Conservation (phyloP, 306 rosid species). For the Inga oerstediana region DNA sequence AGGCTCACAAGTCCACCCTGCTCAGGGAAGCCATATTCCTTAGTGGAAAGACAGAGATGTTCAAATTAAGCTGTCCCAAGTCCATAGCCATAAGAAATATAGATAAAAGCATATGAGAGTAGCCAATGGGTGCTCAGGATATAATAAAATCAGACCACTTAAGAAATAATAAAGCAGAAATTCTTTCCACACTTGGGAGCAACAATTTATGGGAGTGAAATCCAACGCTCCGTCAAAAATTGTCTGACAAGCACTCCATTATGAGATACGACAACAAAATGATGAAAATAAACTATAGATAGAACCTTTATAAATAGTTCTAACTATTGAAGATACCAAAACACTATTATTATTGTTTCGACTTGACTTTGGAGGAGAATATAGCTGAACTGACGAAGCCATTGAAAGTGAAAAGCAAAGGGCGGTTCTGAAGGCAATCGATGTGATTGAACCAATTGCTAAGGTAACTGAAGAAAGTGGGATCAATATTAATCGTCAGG, state of each 20-base stretch:
- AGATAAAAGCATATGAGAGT: neutral
- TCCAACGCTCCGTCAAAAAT: constrained; percentile 9
- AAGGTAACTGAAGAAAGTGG: neutral
- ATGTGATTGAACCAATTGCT: neutral
- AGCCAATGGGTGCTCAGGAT: no score
- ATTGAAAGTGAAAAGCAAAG: neutral
- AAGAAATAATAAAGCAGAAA: neutral
- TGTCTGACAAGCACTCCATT: neutral
- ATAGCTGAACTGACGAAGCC: neutral
- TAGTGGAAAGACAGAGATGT: neutral
- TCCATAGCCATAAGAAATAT: constrained; percentile 11
- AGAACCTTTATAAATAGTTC: neutral
- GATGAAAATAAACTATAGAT: constrained; percentile 2
- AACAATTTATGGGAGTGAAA: neutral
- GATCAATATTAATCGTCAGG: neutral
- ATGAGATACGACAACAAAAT: constrained; percentile 22
- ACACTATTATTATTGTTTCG: neutral
- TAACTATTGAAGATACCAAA: neutral
- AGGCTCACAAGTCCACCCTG: neutral
- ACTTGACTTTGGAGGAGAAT: neutral
- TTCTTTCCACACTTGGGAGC: constrained; percentile 5
- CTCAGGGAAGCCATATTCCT: neutral
- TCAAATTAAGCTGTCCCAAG: constrained; percentile 11
- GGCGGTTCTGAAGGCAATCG: neutral
- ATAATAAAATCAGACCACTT: neutral